A percentile compares a stretch with the other conserved stretches of the same genome.
These are phyloP conservation scores for Paracamarosporium sp. DNA, from an alignment of 2,329 filamentous ascomycete genomes.

Conservation along the genomic window DNA sequence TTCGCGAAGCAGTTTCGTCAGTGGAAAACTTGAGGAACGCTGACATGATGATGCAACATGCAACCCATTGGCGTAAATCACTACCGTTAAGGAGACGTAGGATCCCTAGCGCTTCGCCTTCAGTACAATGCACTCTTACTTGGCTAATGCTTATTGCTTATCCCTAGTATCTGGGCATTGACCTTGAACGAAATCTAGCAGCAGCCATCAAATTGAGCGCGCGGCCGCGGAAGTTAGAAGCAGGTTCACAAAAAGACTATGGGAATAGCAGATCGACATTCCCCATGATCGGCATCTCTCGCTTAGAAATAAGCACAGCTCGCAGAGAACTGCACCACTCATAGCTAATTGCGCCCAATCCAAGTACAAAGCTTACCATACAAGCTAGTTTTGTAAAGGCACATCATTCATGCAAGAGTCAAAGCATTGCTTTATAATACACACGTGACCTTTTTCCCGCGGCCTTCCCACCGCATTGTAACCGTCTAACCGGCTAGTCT, in stretches of 20 bases:
- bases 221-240: background rate
- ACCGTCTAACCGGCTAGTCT: background rate
- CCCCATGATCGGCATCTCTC: background rate
- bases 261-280: background rate
- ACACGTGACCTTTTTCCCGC: background rate
- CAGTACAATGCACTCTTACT: no score
- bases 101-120: no score
- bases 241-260: background rate
- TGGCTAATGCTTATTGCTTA: no score
- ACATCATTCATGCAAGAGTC: background rate
- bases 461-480: background rate
- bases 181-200: no score
- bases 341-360: background rate
- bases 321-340: background rate
- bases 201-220: no score
- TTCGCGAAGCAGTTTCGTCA: no score
- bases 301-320: background rate
- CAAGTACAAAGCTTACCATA: background rate
- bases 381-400: background rate
- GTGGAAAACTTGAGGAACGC: no score
- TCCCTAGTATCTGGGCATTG: no score
- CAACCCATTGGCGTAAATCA: no score
- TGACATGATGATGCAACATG: no score
- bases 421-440: background rate
- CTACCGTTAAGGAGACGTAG: no score